Conservation (phyloP, 192 early-diverging fungal genomes). For the Coemansia sp. region DNA sequence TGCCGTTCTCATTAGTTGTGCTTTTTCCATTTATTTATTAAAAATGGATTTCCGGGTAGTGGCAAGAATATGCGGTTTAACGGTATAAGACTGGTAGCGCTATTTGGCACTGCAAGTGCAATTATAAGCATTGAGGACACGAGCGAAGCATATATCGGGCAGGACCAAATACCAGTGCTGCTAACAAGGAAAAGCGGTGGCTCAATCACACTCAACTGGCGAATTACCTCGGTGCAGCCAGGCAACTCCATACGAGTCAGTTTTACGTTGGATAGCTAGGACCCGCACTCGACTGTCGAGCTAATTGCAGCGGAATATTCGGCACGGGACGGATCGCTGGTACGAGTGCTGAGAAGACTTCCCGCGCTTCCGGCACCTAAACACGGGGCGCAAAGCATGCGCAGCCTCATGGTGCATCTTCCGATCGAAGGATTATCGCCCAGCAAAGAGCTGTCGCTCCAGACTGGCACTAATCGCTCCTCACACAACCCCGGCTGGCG, state of each 20-base stretch:
- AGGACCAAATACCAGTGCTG: neutral
- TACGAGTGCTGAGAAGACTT: conserved; percentile 14
- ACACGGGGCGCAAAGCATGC: neutral
- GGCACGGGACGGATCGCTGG: conserved; percentile 27
- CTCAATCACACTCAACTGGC: conserved; percentile 18
- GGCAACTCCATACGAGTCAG: conserved; percentile 25
- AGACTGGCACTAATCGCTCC: conserved; percentile 35
- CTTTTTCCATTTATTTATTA: neutral
- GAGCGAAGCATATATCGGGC: neutral
- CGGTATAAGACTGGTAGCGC: neutral
- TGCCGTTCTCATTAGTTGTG: neutral
- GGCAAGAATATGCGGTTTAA: neutral
- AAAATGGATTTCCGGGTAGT: neutral
- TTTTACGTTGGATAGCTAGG: conserved; percentile 6
- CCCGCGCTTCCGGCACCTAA: neutral
- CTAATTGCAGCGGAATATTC: conserved; percentile 36
- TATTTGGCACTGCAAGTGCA: neutral
- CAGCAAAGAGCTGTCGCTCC: conserved; percentile 16
- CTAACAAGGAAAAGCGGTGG: neutral
- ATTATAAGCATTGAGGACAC: neutral
- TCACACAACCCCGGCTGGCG: conserved; percentile 18
- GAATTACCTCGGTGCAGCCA: conserved; percentile 31
- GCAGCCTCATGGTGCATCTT: conserved; percentile 9
- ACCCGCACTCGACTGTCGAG: conserved; percentile 11
- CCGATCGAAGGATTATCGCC: conserved; percentile 14